Percentiles rank a stretch among this genome's conserved stretches.
Conservation (phyloP, 2,329 filamentous ascomycete genomes). For the Pochonia chlamydosporia region DNA sequence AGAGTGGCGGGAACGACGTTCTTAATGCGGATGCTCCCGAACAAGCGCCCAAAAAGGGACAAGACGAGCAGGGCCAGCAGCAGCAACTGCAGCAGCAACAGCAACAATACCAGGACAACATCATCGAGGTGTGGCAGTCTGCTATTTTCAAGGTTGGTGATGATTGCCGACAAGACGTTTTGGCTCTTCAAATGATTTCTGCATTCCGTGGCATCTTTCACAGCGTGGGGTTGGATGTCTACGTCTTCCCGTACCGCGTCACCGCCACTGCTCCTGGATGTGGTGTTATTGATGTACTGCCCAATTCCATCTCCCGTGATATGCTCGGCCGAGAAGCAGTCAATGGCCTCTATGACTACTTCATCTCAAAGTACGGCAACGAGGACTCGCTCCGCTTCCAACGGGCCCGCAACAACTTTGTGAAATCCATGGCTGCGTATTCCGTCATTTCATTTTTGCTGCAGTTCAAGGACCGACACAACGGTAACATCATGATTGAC, state of each 20-base stretch:
- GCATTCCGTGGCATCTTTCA: conserved; percentile 97
- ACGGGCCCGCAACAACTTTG: conserved; percentile 91
- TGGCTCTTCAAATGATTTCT: conserved; percentile 95
- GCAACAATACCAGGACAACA: conserved; percentile 37
- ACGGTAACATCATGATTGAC: conserved; percentile 99
- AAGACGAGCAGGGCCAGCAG: conserved; percentile 32
- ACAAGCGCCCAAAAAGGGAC: conserved; percentile 25
- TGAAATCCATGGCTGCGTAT: conserved; percentile 99
- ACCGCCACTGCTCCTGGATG: conserved; percentile 96
- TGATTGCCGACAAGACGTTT: conserved; percentile 93
- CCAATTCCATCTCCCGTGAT: conserved; percentile 95
- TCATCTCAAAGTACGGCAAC: conserved; percentile 93
- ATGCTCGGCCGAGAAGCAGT: conserved; percentile 98
- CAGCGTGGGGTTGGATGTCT: conserved; percentile 89
- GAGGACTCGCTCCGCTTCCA: conserved; percentile 95
- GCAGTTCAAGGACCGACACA: conserved; percentile 98
- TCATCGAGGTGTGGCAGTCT: conserved; percentile 95
- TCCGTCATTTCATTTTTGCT: conserved; percentile 93
- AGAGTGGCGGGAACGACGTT: conserved; percentile 22
- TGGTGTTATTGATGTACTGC: conserved; percentile 95
- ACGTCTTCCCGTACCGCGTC: conserved; percentile 93
- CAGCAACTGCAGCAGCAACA: conserved; percentile 36
- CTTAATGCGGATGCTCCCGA: conserved; percentile 31
- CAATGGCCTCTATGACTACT: conserved; percentile 98
- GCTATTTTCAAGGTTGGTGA: conserved; percentile 99